These are phyloP conservation scores for Protomyces macrosporus DNA, from an alignment of 1,139 yeast species.

Conservation along the genomic window DNA sequence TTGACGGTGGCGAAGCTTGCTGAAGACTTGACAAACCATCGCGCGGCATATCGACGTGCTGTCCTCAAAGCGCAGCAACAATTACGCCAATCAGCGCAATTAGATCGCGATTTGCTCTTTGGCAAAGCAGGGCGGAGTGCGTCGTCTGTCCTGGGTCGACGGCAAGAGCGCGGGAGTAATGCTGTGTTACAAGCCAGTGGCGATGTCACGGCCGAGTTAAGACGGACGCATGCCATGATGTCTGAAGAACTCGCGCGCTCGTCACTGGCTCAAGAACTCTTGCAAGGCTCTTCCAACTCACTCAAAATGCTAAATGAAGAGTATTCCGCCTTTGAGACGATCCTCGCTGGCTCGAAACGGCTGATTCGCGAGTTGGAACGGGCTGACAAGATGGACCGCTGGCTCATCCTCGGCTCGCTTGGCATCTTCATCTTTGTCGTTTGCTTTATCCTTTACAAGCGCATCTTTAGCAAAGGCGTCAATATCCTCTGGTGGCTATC, in stretches of 20 bases:
- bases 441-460: slow-evolving; percentile 9
- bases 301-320: slow-evolving; percentile 49
- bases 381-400: slow-evolving; percentile 59
- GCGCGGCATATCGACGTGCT: slow-evolving; percentile 4
- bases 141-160: not conserved
- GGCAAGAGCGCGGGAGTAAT: slow-evolving; percentile 2
- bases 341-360: slow-evolving; percentile 51
- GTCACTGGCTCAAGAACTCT: slow-evolving; percentile 55
- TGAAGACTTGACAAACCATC: slow-evolving; percentile 7
- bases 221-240: slow-evolving; percentile 25
- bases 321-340: slow-evolving; percentile 50
- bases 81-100: not conserved
- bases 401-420: slow-evolving; percentile 53
- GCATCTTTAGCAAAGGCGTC: slow-evolving; percentile 20
- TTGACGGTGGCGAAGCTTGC: not conserved
- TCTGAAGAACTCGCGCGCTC: slow-evolving; percentile 46
- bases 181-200: slow-evolving; percentile 23
- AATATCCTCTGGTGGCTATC: slow-evolving; percentile 9
- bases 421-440: slow-evolving; percentile 41
- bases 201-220: slow-evolving; percentile 23
- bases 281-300: slow-evolving; percentile 56
- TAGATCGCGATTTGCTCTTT: not conserved
- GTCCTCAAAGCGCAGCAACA: slow-evolving; percentile 5
- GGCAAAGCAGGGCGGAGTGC: not conserved
- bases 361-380: slow-evolving; percentile 61